A percentile compares a stretch with the other conserved stretches of the same genome.
phyloP scores from a whole-genome alignment of 345 rosid species.

The Xanthoceras sorbifolium region DNA sequence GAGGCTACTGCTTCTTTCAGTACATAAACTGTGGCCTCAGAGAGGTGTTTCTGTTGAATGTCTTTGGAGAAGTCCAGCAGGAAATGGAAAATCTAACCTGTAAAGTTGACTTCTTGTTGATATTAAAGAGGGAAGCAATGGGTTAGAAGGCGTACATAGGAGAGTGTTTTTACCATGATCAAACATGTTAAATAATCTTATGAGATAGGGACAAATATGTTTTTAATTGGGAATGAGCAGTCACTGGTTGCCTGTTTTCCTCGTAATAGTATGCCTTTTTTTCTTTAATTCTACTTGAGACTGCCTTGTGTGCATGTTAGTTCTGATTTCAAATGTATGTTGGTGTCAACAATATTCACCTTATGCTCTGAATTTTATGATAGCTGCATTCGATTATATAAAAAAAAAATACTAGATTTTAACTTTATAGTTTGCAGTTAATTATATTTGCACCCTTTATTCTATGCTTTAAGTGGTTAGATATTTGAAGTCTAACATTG shows the following conservation, averaged over 20 bases:
- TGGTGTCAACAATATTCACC: neutral
- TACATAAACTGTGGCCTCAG: neutral
- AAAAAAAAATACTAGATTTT: no score
- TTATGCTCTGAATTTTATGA: neutral
- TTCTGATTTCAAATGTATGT: neutral
- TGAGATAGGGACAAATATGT: neutral
- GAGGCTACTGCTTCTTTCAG: conserved; percentile 19
- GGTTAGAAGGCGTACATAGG: neutral
- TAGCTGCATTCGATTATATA: neutral
- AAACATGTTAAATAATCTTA: conserved; percentile 10
- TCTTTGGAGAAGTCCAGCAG: neutral
- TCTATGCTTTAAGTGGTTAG: no score
- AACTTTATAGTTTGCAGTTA: neutral
- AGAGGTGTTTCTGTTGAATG: neutral
- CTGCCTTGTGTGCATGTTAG: neutral
- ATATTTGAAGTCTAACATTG: no score
- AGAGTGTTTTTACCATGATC: conserved; percentile 3
- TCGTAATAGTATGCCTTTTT: neutral
- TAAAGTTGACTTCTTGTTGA: conserved; percentile 32
- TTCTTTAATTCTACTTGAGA: neutral
- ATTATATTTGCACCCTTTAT: no score
- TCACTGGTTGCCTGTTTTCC: conserved; percentile 5
- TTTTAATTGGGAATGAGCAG: conserved; percentile 8
- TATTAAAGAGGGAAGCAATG: conserved; percentile 20
- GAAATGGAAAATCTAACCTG: conserved; percentile 18